Evolutionary conservation across 345 rosid species (phyloP), one percentile per base, ranked within the genome.

Genomic region (Gossypium anomalum): DNA sequence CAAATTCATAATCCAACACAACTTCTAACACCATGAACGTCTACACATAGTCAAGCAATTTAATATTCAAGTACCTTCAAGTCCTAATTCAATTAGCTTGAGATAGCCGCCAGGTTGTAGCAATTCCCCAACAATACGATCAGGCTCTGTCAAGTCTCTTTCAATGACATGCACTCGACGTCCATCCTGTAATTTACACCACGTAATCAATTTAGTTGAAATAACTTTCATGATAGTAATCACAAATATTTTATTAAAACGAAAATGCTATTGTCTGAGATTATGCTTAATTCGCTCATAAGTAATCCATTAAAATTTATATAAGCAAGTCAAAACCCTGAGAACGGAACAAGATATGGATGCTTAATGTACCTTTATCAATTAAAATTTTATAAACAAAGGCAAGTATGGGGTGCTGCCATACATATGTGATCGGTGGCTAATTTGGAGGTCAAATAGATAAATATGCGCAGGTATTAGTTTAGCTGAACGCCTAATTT

Each of bases 61-160:
- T 67, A 66, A 17, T 3, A 7, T 61, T 19, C 16, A 57, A 75
- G 29, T 62, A 88, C 94, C 94, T 86, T 86, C 86, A 60, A 88
- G 87, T 34, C 89, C 94, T 77, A 90, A 75, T 78, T 90, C 94
- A 7, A 90, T 80, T 76, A 90, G 77, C 77, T 90, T 90, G 9
- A 90, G 89, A 78, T 88, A 90, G 14, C 94, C 92, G 0, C 94
- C 92, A 19, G 94, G 92, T 71, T 90, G 94, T 53, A 90, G 87
- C 61, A 90, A 74, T 78, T 90, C 94, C 6, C 94, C 94, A 74
- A 88, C 94, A 60, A 90, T 88, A 6, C 94, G 83, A 74, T 88
- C 90, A 9, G 92, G 94, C 85, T 86, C 92, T 0, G 84, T 79
- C 77, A 88, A 83, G 77, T 90, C 94, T 76, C 94, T 80, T 76